Evolutionary conservation across 106 monocot species (phyloP), one percentile per base, ranked within the genome.

Genomic region (Dendrobium catenatum): DNA sequence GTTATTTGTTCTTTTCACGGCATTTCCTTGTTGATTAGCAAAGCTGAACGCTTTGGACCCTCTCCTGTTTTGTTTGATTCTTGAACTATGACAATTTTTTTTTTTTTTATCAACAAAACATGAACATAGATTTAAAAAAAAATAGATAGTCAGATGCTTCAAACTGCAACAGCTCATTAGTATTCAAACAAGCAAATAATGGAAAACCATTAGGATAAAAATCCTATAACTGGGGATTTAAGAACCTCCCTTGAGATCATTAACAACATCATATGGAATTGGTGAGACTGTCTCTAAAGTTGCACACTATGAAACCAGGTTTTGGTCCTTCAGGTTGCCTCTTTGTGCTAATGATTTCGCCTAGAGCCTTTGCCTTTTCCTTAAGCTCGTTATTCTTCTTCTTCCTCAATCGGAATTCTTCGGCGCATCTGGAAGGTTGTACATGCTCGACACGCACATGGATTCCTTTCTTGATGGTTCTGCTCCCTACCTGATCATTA

Each of bases 261-360:
- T 91, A 73, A 91, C 91, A 11, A 91, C 91, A 87, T 91, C 91
- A 48, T 91, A 91, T 33, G 91, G 91, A 84, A 91, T 91, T 4
- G 89, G 91, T 37, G 91, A 89, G n/a, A 91, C 89, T 0, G 87
- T 89, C 56, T 89, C 91, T 20, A 91, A 78, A 0, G 87, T 89
- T 9, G 91, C 83, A 18, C 87, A 91, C 91, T 89, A 91, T 89
- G 87, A 91, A 91, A 33, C 91, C 91, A 49, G 91, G 91, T 72
- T 91, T 91, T 0, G 91, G 91, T 5, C 91, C 89, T 20, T 76
- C 81, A 24, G 91, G 91, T 77, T 91, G 91, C 27, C 91, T 75
- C 89, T 89, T 91, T 15, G 85, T 89, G 85, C 84, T 91, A 76
- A 91, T 91, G 51, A 58, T 55, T 66, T 91, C 91, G 18, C 91